Conservation (phyloP, 2,329 filamentous ascomycete genomes). For the Penicillium sp. region DNA sequence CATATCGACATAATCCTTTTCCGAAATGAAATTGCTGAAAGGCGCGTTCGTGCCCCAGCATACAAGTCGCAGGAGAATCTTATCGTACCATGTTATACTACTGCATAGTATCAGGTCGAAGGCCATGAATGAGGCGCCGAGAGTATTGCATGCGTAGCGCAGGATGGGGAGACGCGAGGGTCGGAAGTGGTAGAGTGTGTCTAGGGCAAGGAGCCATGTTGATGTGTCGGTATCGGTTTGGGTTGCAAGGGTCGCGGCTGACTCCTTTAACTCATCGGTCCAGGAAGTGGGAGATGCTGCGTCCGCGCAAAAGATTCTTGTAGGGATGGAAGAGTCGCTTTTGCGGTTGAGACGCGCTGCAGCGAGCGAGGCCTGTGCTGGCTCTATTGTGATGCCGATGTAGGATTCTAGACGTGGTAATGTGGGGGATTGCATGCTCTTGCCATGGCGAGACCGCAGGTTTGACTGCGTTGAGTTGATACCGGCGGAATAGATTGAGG, state of each 20-base stretch:
- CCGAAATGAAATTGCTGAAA: conserved; percentile 48
- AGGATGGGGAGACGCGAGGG: conserved; percentile 52
- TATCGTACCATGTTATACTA: conserved; percentile 24
- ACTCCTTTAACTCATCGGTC: conserved; percentile 29
- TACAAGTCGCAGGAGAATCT: conserved; percentile 41
- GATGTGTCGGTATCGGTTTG: not conserved
- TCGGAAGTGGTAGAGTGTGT: conserved; percentile 56
- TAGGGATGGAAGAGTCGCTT: not conserved
- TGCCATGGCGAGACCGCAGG: not conserved
- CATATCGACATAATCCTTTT: conserved; percentile 45
- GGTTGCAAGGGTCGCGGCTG: conserved; percentile 5
- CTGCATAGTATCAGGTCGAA: conserved; percentile 52
- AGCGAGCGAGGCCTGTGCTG: conserved; percentile 44
- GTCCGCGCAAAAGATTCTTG: conserved; percentile 47
- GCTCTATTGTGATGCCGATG: conserved; percentile 50
- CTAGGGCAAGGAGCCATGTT: conserved; percentile 54
- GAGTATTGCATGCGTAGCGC: conserved; percentile 37
- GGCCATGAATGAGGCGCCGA: conserved; percentile 52
- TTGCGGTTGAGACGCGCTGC: conserved; percentile 10
- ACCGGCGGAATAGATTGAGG: not conserved
- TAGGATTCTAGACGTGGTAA: not conserved
- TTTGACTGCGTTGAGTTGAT: not conserved
- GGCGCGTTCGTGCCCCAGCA: conserved; percentile 51
- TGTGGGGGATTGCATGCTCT: not conserved
- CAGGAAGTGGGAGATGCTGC: conserved; percentile 49